Evolutionary conservation across 225 moss, liverwort and hornwort genomes (phyloP).

Genomic region (Antitrichia curtipendula): DNA sequence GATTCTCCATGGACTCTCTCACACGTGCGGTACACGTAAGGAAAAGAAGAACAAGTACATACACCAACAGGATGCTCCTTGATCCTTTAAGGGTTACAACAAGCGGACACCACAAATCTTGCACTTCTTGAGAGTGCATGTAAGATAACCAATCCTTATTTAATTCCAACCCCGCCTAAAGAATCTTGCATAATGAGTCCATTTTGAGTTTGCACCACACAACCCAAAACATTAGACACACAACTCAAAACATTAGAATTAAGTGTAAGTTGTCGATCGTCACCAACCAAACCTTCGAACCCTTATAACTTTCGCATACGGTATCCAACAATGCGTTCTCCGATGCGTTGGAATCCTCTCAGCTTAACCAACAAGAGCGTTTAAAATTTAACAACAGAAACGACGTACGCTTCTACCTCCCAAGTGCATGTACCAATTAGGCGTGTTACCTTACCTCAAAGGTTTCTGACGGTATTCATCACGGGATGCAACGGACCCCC

Average conservation of each 20-base stretch:
- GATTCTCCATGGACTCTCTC: no score
- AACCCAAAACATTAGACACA: neutral
- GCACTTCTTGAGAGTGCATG: neutral
- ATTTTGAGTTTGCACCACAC: neutral
- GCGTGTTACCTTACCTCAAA: neutral
- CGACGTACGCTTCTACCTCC: neutral
- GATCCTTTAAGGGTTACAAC: neutral
- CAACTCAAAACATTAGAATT: neutral
- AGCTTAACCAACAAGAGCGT: neutral
- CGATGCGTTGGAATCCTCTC: neutral
- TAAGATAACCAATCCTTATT: no score
- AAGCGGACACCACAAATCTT: neutral
- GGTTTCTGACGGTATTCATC: conserved; percentile 23
- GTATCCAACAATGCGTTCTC: neutral
- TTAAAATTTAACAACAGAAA: neutral
- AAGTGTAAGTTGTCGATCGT: neutral
- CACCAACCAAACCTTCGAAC: neutral
- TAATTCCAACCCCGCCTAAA: neutral
- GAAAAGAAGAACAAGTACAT: neutral
- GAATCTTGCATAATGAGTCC: neutral
- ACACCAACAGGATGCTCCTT: neutral
- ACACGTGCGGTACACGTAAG: neutral
- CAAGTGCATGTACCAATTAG: neutral
- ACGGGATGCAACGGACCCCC: conserved; percentile 43
- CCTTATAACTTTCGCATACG: neutral